Evolutionary conservation across 2,329 filamentous ascomycete genomes (phyloP).

Genomic region (Paraphaeosphaeria minitans): DNA sequence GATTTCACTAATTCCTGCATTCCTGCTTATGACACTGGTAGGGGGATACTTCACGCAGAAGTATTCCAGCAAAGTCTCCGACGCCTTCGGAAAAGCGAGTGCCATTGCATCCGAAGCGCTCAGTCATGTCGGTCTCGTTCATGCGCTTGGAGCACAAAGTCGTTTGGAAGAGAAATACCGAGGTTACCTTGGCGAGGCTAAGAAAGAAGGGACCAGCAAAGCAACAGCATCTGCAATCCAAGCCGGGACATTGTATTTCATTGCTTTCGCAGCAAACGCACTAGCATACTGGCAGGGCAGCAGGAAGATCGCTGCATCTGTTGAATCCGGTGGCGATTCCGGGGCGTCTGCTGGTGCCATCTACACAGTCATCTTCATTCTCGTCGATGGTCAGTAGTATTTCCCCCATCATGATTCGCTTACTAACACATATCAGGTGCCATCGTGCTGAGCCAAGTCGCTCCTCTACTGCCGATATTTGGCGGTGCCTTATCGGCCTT

Average conservation of each 20-base stretch:
- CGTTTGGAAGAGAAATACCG: slow-evolving; percentile 66
- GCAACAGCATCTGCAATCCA: slow-evolving; percentile 62
- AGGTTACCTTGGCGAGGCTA: slow-evolving; percentile 56
- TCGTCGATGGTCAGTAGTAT: slow-evolving; percentile 54
- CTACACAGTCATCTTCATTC: slow-evolving; percentile 61
- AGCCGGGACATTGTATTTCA: slow-evolving; percentile 67
- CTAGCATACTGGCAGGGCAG: slow-evolving; percentile 72
- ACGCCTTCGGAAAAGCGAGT: slow-evolving; percentile 62
- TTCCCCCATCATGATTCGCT: neutral
- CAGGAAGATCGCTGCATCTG: slow-evolving; percentile 56
- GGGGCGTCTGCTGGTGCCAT: slow-evolving; percentile 52
- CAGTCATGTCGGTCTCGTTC: slow-evolving; percentile 65
- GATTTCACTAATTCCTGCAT: slow-evolving; percentile 66
- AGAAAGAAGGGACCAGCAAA: slow-evolving; percentile 63
- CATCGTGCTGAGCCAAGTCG: slow-evolving; percentile 53
- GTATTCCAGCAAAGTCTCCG: slow-evolving; percentile 56
- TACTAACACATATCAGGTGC: slow-evolving; percentile 42
- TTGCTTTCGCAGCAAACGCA: slow-evolving; percentile 70
- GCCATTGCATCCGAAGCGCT: slow-evolving; percentile 68
- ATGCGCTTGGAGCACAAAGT: slow-evolving; percentile 65
- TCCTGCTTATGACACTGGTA: slow-evolving; percentile 62
- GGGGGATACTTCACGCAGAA: slow-evolving; percentile 61
- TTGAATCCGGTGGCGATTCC: slow-evolving; percentile 33
- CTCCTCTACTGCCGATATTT: slow-evolving; percentile 58
- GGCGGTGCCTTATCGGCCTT: slow-evolving; percentile 59